Percentiles rank a stretch among this genome's conserved stretches.
phyloP scores from a whole-genome alignment of 2,329 filamentous ascomycete species.

The Alternaria incomplexa region DNA sequence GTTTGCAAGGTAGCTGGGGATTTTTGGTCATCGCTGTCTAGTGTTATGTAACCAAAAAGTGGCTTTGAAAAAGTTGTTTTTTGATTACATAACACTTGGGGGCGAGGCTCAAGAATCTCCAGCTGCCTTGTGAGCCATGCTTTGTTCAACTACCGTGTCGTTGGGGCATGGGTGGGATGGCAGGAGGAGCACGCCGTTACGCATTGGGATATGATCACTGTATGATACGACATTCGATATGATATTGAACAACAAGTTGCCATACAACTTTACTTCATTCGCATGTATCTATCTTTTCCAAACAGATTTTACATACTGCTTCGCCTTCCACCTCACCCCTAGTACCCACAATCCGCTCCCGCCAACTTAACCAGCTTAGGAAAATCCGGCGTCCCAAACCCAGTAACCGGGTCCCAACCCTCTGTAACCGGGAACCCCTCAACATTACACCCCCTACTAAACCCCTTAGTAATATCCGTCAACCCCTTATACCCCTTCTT shows the following conservation, averaged over 20 bases:
- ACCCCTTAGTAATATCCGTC: slow-evolving; percentile 55
- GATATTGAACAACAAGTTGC: neutral
- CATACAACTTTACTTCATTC: neutral
- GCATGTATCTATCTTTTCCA: neutral
- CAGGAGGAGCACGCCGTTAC: neutral
- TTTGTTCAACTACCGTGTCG: neutral
- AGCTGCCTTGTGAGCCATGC: neutral
- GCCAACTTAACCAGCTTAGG: slow-evolving; percentile 34
- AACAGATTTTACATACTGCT: neutral
- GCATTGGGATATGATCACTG: neutral
- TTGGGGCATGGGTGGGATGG: neutral
- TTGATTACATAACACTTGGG: neutral
- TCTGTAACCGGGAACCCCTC: slow-evolving; percentile 43
- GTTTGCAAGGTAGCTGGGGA: neutral
- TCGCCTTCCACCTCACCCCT: neutral
- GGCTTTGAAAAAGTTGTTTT: neutral
- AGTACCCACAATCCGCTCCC: slow-evolving; percentile 20
- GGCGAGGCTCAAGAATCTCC: no score
- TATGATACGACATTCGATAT: neutral
- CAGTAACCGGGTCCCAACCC: slow-evolving; percentile 49
- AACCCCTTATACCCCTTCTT: slow-evolving; percentile 55
- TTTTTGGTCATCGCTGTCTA: no score
- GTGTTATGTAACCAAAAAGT: neutral
- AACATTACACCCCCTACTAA: slow-evolving; percentile 47
- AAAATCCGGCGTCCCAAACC: slow-evolving; percentile 44